Base-by-base conservation (phyloP, 2,329 filamentous ascomycete species). In the Diplodia mutila region DNA sequence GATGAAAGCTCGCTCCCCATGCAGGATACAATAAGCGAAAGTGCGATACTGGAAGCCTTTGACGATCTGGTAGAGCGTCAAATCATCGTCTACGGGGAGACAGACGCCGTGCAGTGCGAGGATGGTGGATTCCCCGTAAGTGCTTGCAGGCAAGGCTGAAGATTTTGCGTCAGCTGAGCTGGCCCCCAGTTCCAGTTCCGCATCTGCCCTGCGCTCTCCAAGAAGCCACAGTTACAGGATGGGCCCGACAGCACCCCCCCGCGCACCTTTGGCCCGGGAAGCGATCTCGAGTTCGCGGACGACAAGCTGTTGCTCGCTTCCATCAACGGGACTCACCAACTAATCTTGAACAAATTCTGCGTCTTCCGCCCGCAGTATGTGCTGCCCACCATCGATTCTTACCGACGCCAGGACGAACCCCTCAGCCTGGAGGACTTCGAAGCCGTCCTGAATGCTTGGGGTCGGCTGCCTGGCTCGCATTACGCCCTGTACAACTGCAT, bases 261-360 rank as follows among this genome's bases (percentile, higher is more conserved):
- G 18, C 73, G 70, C 12, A 59, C 34, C 70, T 77, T 74, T 72
- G 77, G 77, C 0, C 75, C 75, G 27, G 76, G 76, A 4, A 76
- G 74, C 70, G 76, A 79, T 48, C 80, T 85, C 70, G 82, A 81
- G 68, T 81, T 81, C 66, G 77, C 77, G 53, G 77, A 82, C 54
- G 72, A 77, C 0, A 80, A 80, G n/a, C 79, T 82, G 52, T 79
- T 82, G 18, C 71, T 86, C 14, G 73, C 73, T 0, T 72, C 74
- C 16, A 70, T 84, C 16, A 80, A 79, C 21, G 65, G 25, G 12
- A 81, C 82, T 0, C 84, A 86, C 67, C 72, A 81, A 21, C 75
- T 86, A 8, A 76, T 80, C 1, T 73, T 82, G 67, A 86, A 86
- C 73, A 81, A 83, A 66, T 86, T 84, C 70, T 81, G 80, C 67